Percentiles rank a stretch among this genome's conserved stretches.
phyloP scores from a whole-genome alignment of 2,329 filamentous ascomycete genomes.

The Xylogone sp. region DNA sequence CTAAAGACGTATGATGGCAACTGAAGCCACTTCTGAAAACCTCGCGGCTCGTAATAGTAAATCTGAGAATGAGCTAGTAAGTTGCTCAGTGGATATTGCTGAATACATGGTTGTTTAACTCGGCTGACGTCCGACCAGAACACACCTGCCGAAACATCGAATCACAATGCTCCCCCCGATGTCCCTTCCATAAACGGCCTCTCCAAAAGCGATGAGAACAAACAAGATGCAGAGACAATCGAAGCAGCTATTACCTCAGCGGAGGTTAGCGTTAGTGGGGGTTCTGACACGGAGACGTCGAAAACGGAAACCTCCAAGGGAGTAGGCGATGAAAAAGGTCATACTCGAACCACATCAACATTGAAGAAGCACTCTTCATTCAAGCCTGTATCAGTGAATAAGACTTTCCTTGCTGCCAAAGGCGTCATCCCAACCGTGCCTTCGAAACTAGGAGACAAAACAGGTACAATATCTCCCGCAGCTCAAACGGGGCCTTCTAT shows the following conservation, averaged over 20 bases:
- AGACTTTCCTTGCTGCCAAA: conserved; percentile 77
- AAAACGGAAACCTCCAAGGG: conserved; percentile 49
- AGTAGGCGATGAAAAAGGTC: conserved; percentile 54
- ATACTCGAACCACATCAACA: conserved; percentile 54
- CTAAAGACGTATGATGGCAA: conserved; percentile 60
- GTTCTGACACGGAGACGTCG: conserved; percentile 73
- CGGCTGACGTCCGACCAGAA: conserved; percentile 25
- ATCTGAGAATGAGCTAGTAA: conserved; percentile 28
- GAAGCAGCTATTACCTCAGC: conserved; percentile 59
- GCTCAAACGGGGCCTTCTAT: conserved; percentile 43
- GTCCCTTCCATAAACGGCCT: conserved; percentile 42
- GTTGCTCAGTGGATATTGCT: conserved; percentile 5
- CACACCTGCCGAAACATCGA: conserved; percentile 41
- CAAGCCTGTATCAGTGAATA: conserved; percentile 83
- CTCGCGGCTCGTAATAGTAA: conserved; percentile 28
- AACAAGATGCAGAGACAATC: conserved; percentile 49
- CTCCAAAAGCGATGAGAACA: conserved; percentile 45
- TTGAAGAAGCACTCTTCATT: conserved; percentile 75
- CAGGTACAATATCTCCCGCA: conserved; percentile 38
- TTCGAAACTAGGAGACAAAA: conserved; percentile 49
- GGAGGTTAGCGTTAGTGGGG: conserved; percentile 67
- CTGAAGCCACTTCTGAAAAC: conserved; percentile 53
- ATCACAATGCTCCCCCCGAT: conserved; percentile 42
- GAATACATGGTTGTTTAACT: background rate
- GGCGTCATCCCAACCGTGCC: conserved; percentile 39